These are phyloP conservation scores for Asterionellopsis glacialis DNA, from an alignment of 108 stramenopile genomes.

Conservation along the genomic window DNA sequence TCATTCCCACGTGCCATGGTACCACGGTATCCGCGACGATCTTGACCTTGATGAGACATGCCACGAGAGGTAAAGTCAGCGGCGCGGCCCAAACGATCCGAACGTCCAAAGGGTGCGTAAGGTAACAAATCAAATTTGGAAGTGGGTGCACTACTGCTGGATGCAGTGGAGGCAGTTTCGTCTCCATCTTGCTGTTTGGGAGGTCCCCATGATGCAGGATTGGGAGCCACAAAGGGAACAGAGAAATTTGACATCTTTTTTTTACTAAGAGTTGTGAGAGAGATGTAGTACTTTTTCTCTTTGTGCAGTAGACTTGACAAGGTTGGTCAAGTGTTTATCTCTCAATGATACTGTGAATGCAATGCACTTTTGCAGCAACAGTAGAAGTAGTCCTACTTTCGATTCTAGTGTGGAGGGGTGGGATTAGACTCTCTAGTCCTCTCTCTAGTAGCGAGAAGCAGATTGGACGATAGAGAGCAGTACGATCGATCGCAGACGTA, in stretches of 20 bases:
- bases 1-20: conserved; percentile 10
- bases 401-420: too few species aligned
- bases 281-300: too few species aligned
- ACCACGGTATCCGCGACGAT: conserved; percentile 10
- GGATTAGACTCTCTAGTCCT: too few species aligned
- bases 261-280: neutral
- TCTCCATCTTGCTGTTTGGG: conserved; percentile 28
- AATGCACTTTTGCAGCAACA: too few species aligned
- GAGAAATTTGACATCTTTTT: conserved; percentile 50
- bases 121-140: conserved; percentile 80
- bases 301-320: too few species aligned
- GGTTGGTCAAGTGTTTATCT: too few species aligned
- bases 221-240: conserved; percentile 62
- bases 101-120: conserved; percentile 91
- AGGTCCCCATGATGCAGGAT: conserved; percentile 80
- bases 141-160: conserved; percentile 2
- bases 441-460: too few species aligned
- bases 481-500: too few species aligned
- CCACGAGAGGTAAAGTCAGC: conserved; percentile 71
- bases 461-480: too few species aligned
- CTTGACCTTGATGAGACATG: conserved; percentile 21
- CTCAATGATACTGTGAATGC: too few species aligned
- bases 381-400: too few species aligned
- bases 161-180: too few species aligned
- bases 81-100: conserved; percentile 80